Evolutionary conservation across 1,284 basidiomycete species (phyloP).

Genomic region (Tilletia caries): DNA sequence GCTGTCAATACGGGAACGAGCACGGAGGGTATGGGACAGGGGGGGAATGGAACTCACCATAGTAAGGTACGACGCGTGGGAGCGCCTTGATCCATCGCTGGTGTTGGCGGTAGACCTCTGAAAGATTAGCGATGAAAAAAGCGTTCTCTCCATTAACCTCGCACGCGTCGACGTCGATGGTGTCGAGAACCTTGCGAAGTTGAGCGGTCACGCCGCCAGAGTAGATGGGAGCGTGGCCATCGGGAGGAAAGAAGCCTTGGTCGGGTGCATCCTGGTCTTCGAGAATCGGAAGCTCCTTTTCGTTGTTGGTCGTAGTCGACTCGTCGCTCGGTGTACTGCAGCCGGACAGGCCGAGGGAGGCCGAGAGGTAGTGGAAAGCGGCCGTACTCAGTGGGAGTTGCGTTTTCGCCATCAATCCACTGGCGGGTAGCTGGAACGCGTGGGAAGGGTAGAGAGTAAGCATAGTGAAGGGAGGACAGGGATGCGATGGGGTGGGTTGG

Average conservation of each 20-base stretch:
- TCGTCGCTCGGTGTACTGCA: slow-evolving; percentile 14
- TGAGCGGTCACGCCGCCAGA: slow-evolving; percentile 39
- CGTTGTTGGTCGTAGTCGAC: slow-evolving; percentile 6
- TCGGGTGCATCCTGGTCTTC: slow-evolving; percentile 3
- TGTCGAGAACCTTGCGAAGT: slow-evolving; percentile 34
- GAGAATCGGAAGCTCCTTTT: background rate
- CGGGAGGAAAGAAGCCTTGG: slow-evolving; percentile 2
- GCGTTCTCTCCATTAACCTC: slow-evolving; percentile 77
- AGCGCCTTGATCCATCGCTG: slow-evolving; percentile 76
- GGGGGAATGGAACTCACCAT: slow-evolving; percentile 22
- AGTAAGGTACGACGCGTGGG: slow-evolving; percentile 79
- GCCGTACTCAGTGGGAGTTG: background rate
- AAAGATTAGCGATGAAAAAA: slow-evolving; percentile 92
- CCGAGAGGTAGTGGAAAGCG: background rate
- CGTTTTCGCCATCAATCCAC: slow-evolving; percentile 9
- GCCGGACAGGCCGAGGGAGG: slow-evolving; percentile 9
- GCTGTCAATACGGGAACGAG: slow-evolving; percentile 2
- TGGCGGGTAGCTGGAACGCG: background rate
- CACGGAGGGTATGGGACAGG: no score
- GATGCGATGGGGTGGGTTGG: no score
- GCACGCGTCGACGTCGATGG: slow-evolving; percentile 55
- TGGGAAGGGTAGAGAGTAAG: background rate
- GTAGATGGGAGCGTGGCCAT: slow-evolving; percentile 27
- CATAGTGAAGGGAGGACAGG: background rate
- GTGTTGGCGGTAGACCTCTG: slow-evolving; percentile 81